A percentile compares a stretch with the other conserved stretches of the same genome.
Conservation (phyloP, 768 basidiomycete genomes). For the Leucocoprinus sp. region DNA sequence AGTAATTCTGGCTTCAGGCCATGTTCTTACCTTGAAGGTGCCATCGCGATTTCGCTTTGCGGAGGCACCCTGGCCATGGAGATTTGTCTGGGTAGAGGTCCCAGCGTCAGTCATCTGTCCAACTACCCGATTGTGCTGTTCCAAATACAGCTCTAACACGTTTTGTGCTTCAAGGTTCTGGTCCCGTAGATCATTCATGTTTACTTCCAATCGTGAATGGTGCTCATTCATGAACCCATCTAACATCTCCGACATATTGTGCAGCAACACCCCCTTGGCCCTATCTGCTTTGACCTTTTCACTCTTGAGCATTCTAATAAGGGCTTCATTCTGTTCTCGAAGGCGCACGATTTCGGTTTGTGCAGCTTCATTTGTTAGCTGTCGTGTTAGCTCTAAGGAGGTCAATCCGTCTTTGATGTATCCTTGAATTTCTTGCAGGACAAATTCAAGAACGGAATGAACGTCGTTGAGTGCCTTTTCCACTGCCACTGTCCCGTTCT, state of each 20-base stretch:
- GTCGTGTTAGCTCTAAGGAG: constrained; percentile 40
- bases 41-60: constrained; percentile 13
- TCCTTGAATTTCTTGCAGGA: constrained; percentile 48
- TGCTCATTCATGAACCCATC: constrained; percentile 62
- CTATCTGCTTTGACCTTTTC: constrained; percentile 62
- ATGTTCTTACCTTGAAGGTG: constrained; percentile 10
- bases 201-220: constrained; percentile 55
- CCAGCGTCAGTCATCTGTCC: constrained; percentile 31
- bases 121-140: constrained; percentile 40
- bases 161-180: constrained; percentile 51
- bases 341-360: constrained; percentile 52
- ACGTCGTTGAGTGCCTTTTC: constrained; percentile 55
- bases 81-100: background rate
- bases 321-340: constrained; percentile 59
- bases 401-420: constrained; percentile 51
- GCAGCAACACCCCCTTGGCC: constrained; percentile 66
- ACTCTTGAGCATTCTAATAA: constrained; percentile 51
- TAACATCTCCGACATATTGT: constrained; percentile 64
- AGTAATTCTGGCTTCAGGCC: background rate
- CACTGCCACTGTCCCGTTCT: constrained; percentile 39
- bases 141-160: constrained; percentile 36
- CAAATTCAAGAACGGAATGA: constrained; percentile 48
- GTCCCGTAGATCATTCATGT: constrained; percentile 42
- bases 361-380: constrained; percentile 34
- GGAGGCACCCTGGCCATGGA: constrained; percentile 6